Percentiles rank a stretch among this genome's conserved stretches.
Conservation (phyloP, 1,139 yeast species). For the Sugiyamaella novakii region DNA sequence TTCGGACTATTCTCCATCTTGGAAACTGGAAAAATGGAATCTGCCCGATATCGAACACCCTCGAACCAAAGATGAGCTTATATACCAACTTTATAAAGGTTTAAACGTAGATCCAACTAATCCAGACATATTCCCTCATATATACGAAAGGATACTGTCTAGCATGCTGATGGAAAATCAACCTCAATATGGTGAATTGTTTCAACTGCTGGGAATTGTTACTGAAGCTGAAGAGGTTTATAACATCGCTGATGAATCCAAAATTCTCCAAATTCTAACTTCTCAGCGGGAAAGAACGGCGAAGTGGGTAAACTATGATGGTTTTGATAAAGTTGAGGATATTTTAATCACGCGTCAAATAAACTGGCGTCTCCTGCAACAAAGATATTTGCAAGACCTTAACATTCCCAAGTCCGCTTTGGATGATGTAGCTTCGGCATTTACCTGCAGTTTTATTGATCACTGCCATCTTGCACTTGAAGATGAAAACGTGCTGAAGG, state of each 20-base stretch:
- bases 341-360: constrained; percentile 30
- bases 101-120: constrained; percentile 39
- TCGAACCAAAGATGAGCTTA: constrained; percentile 45
- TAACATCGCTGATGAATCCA: constrained; percentile 2
- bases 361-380: constrained; percentile 26
- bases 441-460: constrained; percentile 13
- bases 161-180: constrained; percentile 18
- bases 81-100: constrained; percentile 53
- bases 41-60: constrained; percentile 50
- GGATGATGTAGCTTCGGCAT: constrained; percentile 8
- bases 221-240: constrained; percentile 21
- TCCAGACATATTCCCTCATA: background rate
- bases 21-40: constrained; percentile 77
- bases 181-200: constrained; percentile 22
- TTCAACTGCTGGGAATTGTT: constrained; percentile 18
- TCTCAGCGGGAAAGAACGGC: constrained; percentile 7
- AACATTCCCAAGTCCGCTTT: background rate
- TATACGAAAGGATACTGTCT: constrained; percentile 25
- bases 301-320: constrained; percentile 18
- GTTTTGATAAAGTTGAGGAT: constrained; percentile 18
- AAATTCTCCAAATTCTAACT: background rate
- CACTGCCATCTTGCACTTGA: constrained; percentile 22
- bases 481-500: constrained; percentile 22
- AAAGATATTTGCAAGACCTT: background rate
- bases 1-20: constrained; percentile 53